Evolutionary conservation across 2,329 filamentous ascomycete genomes (phyloP).

Genomic region (Pseudogymnoascus sp.): DNA sequence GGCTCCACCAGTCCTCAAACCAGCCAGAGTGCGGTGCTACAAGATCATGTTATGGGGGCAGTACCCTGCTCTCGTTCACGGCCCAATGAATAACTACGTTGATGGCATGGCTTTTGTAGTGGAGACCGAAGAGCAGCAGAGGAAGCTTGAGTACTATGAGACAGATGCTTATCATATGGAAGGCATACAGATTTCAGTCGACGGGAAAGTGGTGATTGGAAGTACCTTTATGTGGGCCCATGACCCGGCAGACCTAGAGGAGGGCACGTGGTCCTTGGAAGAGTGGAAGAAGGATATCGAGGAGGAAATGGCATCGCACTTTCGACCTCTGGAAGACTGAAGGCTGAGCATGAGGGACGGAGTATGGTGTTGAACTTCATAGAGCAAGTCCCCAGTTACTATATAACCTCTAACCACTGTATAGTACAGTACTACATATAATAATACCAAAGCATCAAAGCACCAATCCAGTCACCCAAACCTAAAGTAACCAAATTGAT

Average conservation of each 20-base stretch:
- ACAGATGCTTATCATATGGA: constrained; percentile 14
- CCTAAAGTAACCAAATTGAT: not conserved
- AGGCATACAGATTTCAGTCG: constrained; percentile 15
- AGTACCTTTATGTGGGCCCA: constrained; percentile 16
- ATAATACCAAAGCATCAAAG: not conserved
- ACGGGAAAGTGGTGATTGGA: constrained; percentile 11
- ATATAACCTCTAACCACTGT: not conserved
- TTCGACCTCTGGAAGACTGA: constrained; percentile 15
- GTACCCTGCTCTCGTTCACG: constrained; percentile 16
- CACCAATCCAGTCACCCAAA: not conserved
- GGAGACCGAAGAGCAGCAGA: constrained; percentile 15
- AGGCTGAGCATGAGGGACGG: not conserved
- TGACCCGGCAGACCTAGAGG: constrained; percentile 12
- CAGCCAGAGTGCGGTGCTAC: constrained; percentile 16
- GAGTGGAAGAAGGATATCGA: constrained; percentile 17
- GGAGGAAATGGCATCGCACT: constrained; percentile 18
- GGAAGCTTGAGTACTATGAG: constrained; percentile 16
- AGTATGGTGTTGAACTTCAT: not conserved
- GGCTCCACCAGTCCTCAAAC: constrained; percentile 16
- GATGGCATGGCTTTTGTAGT: constrained; percentile 14
- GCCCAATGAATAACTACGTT: constrained; percentile 12
- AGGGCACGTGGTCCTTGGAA: constrained; percentile 18
- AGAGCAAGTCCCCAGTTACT: not conserved
- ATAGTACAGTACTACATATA: not conserved
- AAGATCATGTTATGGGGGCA: constrained; percentile 18